phyloP scores from a whole-genome alignment of 306 rosid genomes.

The Cucurbita pepo region DNA sequence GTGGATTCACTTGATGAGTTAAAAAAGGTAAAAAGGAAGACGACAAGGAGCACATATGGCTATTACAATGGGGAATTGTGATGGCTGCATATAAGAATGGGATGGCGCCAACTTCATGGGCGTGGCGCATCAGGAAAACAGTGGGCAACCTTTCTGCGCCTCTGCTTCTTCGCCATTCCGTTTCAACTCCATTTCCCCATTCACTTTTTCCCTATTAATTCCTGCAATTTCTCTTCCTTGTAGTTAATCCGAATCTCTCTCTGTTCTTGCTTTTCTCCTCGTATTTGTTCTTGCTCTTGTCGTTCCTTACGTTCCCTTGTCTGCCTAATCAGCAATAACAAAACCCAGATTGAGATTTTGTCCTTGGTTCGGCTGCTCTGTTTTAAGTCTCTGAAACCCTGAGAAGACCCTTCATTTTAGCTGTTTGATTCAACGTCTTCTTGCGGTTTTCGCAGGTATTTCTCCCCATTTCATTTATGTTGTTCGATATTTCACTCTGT shows the following conservation, averaged over 20 bases:
- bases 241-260: neutral
- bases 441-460: neutral
- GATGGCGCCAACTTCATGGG: neutral
- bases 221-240: neutral
- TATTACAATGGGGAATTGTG: neutral
- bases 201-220: neutral
- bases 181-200: neutral
- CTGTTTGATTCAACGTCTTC: neutral
- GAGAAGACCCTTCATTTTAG: neutral
- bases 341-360: neutral
- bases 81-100: neutral
- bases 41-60: neutral
- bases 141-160: neutral
- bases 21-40: neutral
- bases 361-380: neutral
- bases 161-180: slow-evolving; percentile 1
- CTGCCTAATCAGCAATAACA: neutral
- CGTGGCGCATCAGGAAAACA: neutral
- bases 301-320: neutral
- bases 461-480: neutral
- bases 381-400: neutral
- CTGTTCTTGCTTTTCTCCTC: neutral
- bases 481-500: neutral
- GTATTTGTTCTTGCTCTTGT: neutral
- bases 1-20: neutral